Percentiles rank a stretch among this genome's conserved stretches.
Conservation (phyloP, 2,329 filamentous ascomycete genomes). For the Fusarium burgessii region DNA sequence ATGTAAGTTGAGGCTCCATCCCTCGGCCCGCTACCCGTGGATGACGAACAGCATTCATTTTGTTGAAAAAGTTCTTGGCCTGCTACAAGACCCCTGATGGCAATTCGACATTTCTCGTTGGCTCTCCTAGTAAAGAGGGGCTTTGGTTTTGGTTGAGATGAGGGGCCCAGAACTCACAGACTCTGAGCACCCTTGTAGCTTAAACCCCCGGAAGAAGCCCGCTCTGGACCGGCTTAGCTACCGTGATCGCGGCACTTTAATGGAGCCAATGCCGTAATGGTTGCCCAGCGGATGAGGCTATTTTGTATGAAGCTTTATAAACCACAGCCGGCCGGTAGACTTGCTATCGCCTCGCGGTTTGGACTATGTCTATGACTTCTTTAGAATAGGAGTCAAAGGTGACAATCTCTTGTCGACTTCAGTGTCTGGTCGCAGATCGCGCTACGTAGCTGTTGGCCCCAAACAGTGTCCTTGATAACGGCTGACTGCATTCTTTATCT, state of each 20-base stretch:
- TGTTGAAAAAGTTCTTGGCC: conserved; percentile 24
- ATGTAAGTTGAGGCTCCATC: conserved; percentile 1
- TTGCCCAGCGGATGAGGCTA: conserved; percentile 8
- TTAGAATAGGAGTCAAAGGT: too few relatives aligned
- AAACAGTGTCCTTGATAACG: too few relatives aligned
- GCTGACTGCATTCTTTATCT: too few relatives aligned
- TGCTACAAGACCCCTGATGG: conserved; percentile 35
- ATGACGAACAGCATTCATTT: conserved; percentile 11
- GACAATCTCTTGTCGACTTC: too few relatives aligned
- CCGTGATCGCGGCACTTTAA: conserved; percentile 25
- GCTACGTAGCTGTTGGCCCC: too few relatives aligned
- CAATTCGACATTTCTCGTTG: conserved; percentile 44
- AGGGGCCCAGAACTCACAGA: conserved; percentile 2
- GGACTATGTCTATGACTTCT: too few relatives aligned
- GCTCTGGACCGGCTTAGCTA: conserved; percentile 18
- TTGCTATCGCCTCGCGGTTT: too few relatives aligned
- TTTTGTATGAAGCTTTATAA: neutral
- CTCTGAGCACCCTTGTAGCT: neutral
- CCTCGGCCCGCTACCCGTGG: conserved; percentile 22
- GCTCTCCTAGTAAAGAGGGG: conserved; percentile 23
- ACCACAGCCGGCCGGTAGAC: too few relatives aligned
- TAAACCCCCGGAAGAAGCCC: conserved; percentile 35
- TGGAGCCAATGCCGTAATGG: conserved; percentile 27
- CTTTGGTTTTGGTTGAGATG: conserved; percentile 30
- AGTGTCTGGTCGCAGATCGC: too few relatives aligned